Percentiles rank a stretch among this genome's conserved stretches.
phyloP scores from a whole-genome alignment of 441 rosid genomes.

The Corymbia citriodora region DNA sequence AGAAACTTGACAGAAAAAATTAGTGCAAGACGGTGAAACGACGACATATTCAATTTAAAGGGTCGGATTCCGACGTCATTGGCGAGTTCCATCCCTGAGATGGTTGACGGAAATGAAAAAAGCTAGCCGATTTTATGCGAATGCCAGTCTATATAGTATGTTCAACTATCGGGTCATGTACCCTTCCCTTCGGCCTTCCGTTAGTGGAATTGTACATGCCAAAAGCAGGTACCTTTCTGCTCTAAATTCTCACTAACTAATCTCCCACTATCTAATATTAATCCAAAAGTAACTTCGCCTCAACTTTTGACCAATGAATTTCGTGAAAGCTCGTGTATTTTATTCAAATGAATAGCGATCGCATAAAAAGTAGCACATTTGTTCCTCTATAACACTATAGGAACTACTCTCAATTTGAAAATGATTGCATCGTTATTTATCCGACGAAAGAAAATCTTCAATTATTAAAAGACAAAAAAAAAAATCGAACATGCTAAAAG shows the following conservation, averaged over 20 bases:
- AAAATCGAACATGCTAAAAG: background rate
- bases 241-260: background rate
- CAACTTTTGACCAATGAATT: background rate
- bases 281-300: background rate
- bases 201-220: background rate
- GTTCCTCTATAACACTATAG: background rate
- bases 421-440: background rate
- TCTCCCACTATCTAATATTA: background rate
- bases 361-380: background rate
- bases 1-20: background rate
- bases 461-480: background rate
- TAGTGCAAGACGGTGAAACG: background rate
- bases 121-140: background rate
- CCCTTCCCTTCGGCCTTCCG: background rate
- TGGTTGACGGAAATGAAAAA: background rate
- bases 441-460: background rate
- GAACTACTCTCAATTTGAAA: background rate
- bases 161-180: background rate
- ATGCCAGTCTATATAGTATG: background rate
- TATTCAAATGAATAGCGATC: background rate
- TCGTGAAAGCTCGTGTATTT: background rate
- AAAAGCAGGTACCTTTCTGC: background rate
- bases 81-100: background rate
- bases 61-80: background rate
- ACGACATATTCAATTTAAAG: background rate